Evolutionary conservation across 352 stramenopile species (phyloP).

Genomic region (Globisporangium paroecandrum): DNA sequence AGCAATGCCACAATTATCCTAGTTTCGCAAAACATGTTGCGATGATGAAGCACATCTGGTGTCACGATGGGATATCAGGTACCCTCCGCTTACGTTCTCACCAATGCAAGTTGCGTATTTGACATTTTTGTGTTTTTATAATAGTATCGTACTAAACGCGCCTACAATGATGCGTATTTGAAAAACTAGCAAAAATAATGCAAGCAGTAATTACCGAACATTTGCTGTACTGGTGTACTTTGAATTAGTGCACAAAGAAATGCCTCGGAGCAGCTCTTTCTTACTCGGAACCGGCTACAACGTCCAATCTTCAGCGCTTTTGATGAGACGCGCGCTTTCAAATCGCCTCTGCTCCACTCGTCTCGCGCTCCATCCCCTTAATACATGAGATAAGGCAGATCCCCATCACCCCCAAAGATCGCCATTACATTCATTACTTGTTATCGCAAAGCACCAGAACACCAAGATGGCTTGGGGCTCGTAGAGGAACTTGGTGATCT

Average conservation of each 20-base stretch:
- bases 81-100: neutral
- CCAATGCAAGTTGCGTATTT: neutral
- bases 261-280: neutral
- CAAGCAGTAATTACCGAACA: neutral
- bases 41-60: neutral
- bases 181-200: neutral
- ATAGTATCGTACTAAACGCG: too few relatives aligned
- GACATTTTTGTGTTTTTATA: neutral
- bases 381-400: conserved; percentile 11
- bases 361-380: neutral
- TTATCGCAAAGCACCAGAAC: neutral
- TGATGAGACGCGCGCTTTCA: conserved; percentile 5
- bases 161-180: neutral
- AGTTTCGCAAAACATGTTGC: neutral
- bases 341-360: neutral
- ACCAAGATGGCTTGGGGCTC: neutral
- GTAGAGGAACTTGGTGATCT: neutral
- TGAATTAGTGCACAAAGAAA: neutral
- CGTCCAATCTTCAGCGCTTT: conserved; percentile 2
- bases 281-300: neutral
- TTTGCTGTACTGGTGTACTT: neutral
- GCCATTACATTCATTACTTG: neutral
- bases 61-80: conserved; percentile 10
- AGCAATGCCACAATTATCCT: neutral
- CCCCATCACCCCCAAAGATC: conserved; percentile 11